Evolutionary conservation across 441 rosid species (phyloP).

Genomic region (Adansonia gregorii): DNA sequence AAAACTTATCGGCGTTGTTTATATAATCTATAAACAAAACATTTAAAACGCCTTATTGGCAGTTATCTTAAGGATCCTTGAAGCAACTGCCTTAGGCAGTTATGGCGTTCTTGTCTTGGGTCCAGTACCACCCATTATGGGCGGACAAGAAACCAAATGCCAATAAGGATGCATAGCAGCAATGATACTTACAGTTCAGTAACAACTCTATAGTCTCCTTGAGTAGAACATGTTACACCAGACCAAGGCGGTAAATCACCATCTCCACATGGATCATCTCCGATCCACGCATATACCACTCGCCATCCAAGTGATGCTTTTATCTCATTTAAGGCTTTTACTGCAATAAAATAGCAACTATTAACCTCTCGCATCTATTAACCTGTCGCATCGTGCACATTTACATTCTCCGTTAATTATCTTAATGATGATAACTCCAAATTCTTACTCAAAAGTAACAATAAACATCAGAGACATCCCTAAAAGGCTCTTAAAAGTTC

Average conservation of each 20-base stretch:
- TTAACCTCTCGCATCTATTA: not conserved
- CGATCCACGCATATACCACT: slow-evolving; percentile 83
- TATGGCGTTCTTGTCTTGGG: no score
- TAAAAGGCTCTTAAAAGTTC: not conserved
- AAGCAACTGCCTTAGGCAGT: no score
- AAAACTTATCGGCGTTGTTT: no score
- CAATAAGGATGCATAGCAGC: not conserved
- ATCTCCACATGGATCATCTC: slow-evolving; percentile 86
- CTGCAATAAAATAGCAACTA: slow-evolving; percentile 33
- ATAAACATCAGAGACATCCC: not conserved
- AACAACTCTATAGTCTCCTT: slow-evolving; percentile 77
- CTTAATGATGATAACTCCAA: not conserved
- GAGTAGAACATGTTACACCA: slow-evolving; percentile 77
- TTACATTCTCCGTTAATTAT: not conserved
- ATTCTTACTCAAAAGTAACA: slow-evolving; percentile 10
- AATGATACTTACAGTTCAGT: slow-evolving; percentile 54
- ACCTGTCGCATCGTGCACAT: not conserved
- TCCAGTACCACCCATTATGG: no score
- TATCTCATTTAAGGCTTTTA: slow-evolving; percentile 80
- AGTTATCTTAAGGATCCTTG: no score
- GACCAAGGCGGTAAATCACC: slow-evolving; percentile 79
- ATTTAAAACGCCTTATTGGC: no score
- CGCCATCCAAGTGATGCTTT: slow-evolving; percentile 91
- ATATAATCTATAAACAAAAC: no score
- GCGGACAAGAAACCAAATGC: no score